phyloP scores from a whole-genome alignment of 2,329 filamentous ascomycete species.

The Fusarium tanahbumbuense region DNA sequence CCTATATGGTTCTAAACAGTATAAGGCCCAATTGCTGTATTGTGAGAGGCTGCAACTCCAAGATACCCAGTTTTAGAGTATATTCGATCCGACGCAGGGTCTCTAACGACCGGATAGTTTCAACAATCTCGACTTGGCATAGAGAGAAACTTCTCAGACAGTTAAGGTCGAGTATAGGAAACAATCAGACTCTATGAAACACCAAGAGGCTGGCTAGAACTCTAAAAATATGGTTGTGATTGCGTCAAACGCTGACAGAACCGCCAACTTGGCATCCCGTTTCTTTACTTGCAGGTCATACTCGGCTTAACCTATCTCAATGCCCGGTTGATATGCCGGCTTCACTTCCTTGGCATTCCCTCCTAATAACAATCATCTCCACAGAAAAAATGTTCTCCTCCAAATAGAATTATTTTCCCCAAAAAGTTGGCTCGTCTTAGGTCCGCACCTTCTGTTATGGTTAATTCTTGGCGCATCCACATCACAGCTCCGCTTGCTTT shows the following conservation, averaged over 20 bases:
- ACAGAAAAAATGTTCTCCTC: conserved; percentile 21
- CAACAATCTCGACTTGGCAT: not conserved
- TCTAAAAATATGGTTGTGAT: not conserved
- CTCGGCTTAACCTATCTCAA: not conserved
- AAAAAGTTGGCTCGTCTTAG: not conserved
- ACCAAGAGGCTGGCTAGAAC: not conserved
- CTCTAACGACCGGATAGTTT: not conserved
- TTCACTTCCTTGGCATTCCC: not conserved
- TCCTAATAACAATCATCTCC: conserved; percentile 7
- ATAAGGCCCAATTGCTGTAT: not conserved
- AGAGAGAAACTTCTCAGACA: rapidly evolving
- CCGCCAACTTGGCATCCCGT: not conserved
- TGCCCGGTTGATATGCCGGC: not conserved
- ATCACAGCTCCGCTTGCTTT: not conserved
- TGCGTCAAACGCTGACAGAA: not conserved
- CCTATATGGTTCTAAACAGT: not conserved
- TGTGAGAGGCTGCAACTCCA: not conserved
- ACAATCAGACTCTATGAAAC: not conserved
- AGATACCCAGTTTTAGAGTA: not conserved
- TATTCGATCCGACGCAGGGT: not conserved
- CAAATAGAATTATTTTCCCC: conserved; percentile 15
- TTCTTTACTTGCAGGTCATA: not conserved
- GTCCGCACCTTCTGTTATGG: not conserved
- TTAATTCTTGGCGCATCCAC: conserved; percentile 23
- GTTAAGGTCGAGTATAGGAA: not conserved